These are phyloP conservation scores for Russula virescens DNA, from an alignment of 768 basidiomycete species.

Conservation along the genomic window DNA sequence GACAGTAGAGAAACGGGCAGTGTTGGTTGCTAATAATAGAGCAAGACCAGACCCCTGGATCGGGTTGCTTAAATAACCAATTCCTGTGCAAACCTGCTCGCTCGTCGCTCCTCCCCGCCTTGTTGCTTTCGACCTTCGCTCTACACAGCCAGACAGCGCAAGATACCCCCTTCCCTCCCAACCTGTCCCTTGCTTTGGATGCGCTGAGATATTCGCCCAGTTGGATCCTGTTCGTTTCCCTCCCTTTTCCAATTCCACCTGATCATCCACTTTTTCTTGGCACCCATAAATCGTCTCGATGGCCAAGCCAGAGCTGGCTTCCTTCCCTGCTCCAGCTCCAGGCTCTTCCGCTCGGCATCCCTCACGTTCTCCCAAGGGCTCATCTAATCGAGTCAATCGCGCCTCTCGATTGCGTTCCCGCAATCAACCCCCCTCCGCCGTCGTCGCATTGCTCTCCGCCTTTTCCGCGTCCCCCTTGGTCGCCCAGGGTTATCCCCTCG, in stretches of 20 bases:
- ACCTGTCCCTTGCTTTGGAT: not conserved
- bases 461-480: not conserved
- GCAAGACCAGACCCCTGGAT: too few relatives aligned
- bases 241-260: not conserved
- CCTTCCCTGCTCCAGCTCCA: not conserved
- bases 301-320: conserved; percentile 28
- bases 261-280: conserved; percentile 6
- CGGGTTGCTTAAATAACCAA: not conserved
- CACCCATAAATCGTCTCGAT: conserved; percentile 14
- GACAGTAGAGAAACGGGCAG: not conserved
- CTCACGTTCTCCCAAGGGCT: not conserved
- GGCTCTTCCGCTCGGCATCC: not conserved
- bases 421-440: not conserved
- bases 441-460: conserved; percentile 15
- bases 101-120: conserved; percentile 24
- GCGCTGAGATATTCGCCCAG: not conserved
- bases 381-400: not conserved
- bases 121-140: too few relatives aligned
- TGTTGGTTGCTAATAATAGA: not conserved
- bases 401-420: conserved; percentile 6
- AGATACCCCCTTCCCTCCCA: not conserved
- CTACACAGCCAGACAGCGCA: too few relatives aligned
- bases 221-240: not conserved
- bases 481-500: conserved; percentile 8
- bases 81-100: not conserved